Conservation (phyloP, 179 eudicot genomes). For the Amaranthus tricolor region DNA sequence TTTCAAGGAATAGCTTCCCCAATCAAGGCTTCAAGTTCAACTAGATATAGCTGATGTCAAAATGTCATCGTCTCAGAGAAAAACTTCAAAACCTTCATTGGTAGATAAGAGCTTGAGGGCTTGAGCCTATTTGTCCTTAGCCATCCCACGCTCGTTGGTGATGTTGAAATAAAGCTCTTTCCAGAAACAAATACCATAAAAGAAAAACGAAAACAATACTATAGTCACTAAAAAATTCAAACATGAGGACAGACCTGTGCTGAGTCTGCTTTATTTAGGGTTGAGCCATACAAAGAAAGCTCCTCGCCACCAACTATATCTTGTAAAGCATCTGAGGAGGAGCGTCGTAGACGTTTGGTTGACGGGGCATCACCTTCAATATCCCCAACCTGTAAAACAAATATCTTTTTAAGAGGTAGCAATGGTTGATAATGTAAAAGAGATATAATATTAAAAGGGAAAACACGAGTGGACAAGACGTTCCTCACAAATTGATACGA, state of each 20-base stretch:
- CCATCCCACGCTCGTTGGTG: too few relatives aligned
- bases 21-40: too few relatives aligned
- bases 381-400: slow-evolving; percentile 62
- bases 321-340: slow-evolving; percentile 89
- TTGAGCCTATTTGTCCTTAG: too few relatives aligned
- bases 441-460: neutral
- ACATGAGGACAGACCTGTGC: slow-evolving; percentile 57
- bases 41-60: too few relatives aligned
- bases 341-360: slow-evolving; percentile 64
- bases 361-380: slow-evolving; percentile 77
- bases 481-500: neutral
- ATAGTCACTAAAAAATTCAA: neutral
- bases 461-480: neutral
- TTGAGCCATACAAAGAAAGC: slow-evolving; percentile 76
- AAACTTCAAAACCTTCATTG: too few relatives aligned
- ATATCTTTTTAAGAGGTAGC: neutral
- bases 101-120: too few relatives aligned
- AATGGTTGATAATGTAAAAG: neutral
- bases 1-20: too few relatives aligned
- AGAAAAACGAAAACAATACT: too few relatives aligned
- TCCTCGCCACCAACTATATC: slow-evolving; percentile 82
- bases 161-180: neutral
- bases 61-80: too few relatives aligned
- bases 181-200: neutral
- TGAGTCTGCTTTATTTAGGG: slow-evolving; percentile 76